These are phyloP conservation scores for Rhynchospora breviuscula DNA, from an alignment of 176 grass and related monocot species.

Conservation along the genomic window DNA sequence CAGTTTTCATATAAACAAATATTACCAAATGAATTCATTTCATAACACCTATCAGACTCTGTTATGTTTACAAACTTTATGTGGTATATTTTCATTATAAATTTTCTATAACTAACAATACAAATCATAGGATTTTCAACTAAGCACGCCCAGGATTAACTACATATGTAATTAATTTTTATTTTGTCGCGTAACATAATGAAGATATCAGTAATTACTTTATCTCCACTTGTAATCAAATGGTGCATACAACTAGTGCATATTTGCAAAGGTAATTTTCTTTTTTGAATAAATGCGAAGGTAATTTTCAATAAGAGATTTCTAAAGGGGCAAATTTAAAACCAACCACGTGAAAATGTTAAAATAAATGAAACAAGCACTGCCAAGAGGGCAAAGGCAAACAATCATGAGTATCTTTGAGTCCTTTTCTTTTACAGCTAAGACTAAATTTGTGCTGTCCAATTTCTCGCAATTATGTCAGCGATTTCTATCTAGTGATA, in stretches of 20 bases:
- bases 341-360: slow-evolving; percentile 18
- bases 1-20: not conserved
- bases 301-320: not conserved
- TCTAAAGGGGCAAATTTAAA: not conserved
- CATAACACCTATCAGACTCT: not conserved
- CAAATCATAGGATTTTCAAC: too few species aligned
- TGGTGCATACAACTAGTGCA: not conserved
- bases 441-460: not conserved
- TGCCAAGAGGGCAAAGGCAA: slow-evolving; percentile 20
- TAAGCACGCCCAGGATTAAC: too few species aligned
- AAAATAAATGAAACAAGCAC: slow-evolving; percentile 1
- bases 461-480: not conserved
- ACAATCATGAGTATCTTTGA: not conserved
- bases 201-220: not conserved
- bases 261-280: not conserved
- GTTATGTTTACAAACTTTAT: not conserved
- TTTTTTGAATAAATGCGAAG: too few species aligned
- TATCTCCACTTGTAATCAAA: not conserved
- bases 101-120: too few species aligned
- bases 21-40: not conserved
- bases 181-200: not conserved
- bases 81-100: too few species aligned
- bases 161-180: not conserved
- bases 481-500: not conserved
- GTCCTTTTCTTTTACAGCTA: slow-evolving; percentile 17